Conservation (phyloP, 129 eudicot species). For the Rutidosis leptorrhynchoides region DNA sequence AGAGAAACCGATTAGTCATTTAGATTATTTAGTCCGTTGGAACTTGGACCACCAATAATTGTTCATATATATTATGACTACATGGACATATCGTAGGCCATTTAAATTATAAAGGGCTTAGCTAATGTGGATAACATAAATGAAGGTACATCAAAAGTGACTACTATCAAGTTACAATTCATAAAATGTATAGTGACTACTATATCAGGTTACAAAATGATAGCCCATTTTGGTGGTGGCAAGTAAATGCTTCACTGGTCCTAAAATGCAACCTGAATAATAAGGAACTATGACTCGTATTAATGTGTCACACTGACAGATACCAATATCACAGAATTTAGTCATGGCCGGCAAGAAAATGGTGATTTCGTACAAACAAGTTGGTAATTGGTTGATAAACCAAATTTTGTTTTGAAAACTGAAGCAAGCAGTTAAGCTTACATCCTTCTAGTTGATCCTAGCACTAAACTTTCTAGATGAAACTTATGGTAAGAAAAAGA, state of each 20-base stretch:
- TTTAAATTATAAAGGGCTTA: not conserved
- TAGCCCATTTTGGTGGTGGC: conserved; percentile 14
- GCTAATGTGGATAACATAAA: conserved; percentile 7
- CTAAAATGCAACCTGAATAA: conserved; percentile 22
- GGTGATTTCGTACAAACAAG: not conserved
- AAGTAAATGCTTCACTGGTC: conserved; percentile 34
- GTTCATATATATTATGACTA: conserved; percentile 9
- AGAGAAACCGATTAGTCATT: not conserved
- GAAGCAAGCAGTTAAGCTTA: not conserved
- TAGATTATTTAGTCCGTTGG: conserved; percentile 6
- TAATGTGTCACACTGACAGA: conserved; percentile 15
- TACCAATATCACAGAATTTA: conserved; percentile 1
- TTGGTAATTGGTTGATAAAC: conserved; percentile 18
- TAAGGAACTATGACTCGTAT: conserved; percentile 18
- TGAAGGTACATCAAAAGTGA: not conserved
- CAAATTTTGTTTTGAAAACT: conserved; percentile 8
- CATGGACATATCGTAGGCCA: conserved; percentile 5
- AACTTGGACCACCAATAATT: conserved; percentile 25
- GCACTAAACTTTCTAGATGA: conserved; percentile 10
- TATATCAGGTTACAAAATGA: conserved; percentile 18
- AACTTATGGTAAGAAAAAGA: conserved; percentile 9
- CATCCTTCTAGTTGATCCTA: conserved; percentile 10
- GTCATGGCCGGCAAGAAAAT: conserved; percentile 20
- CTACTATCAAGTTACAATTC: conserved; percentile 21
- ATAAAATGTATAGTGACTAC: conserved; percentile 22